A percentile compares a stretch with the other conserved stretches of the same genome.
These are phyloP conservation scores for Arctostaphylos glauca DNA, from an alignment of 148 eudicot genomes.

Conservation along the genomic window DNA sequence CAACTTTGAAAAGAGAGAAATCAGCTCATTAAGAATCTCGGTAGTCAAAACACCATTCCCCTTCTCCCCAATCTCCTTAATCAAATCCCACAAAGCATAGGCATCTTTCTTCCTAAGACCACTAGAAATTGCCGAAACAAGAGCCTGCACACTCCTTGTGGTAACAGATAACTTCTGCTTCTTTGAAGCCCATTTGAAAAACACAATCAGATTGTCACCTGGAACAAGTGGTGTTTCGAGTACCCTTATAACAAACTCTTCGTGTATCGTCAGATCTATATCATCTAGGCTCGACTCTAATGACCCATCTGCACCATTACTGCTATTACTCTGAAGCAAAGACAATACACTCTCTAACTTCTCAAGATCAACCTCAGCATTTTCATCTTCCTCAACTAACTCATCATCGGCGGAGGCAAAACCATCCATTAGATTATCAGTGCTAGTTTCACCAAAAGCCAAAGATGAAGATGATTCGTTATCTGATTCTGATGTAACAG, in stretches of 20 bases:
- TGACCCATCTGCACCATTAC: conserved; percentile 35
- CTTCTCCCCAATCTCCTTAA: conserved; percentile 56
- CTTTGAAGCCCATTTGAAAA: conserved; percentile 56
- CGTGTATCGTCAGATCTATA: conserved; percentile 39
- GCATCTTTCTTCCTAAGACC: conserved; percentile 35
- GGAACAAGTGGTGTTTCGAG: conserved; percentile 50
- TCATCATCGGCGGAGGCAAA: conserved; percentile 12
- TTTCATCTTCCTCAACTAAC: conserved; percentile 15
- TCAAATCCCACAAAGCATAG: conserved; percentile 76
- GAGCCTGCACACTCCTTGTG: conserved; percentile 30
- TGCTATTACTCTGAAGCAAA: conserved; percentile 52
- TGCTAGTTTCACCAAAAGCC: conserved; percentile 16
- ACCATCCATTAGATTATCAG: conserved; percentile 16
- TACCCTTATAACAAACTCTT: conserved; percentile 61
- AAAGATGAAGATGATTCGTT: background rate
- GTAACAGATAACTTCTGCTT: conserved; percentile 35
- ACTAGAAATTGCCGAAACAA: conserved; percentile 40
- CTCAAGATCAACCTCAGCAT: conserved; percentile 36
- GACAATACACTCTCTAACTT: conserved; percentile 52
- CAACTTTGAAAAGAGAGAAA: conserved; percentile 47
- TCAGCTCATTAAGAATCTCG: conserved; percentile 56
- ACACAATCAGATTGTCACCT: conserved; percentile 53
- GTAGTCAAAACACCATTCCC: conserved; percentile 43
- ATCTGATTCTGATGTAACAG: conserved; percentile 15
- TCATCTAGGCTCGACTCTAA: conserved; percentile 46